Base-by-base conservation (phyloP, 2,329 filamentous ascomycete genomes). In the Aspergillus felis region DNA sequence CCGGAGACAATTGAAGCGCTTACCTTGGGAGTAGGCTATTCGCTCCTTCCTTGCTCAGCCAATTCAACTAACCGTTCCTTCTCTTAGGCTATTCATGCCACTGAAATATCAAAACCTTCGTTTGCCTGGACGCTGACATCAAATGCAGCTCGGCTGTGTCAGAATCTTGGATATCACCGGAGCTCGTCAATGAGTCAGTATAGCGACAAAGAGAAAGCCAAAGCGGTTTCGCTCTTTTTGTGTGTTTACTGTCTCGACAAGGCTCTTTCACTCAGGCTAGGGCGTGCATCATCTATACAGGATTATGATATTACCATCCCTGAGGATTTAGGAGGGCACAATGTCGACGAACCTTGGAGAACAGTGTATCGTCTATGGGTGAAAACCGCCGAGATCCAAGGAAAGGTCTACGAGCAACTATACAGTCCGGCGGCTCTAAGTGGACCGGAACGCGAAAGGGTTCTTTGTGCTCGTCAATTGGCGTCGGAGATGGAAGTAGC, bases 81-180 rank as follows among this genome's bases (percentile, higher is more conserved):
- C 44, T 24, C 24, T 14, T 17, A 87, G 83, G 79, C 83, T 4
- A 73, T 84, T n/a, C 84, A 87, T 63, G 81, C 85, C 12, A 80
- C 87, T 50, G 85, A 88, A 59, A 78, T 82, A 14, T 85, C 84
- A 3, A 83, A 84, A 42, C 84, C 85, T 0, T 84, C 84, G 0
- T 77, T 88, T 3, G 84, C 83, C n/a, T 87, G 85, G 81, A 82
- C 84, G n/a, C 74, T 88, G 20, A 82, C 81, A 25, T 82, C 81
- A 6, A 79, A 80, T 20, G 86, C 85, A 0, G 81, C 82, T 12
- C 79, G 83, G 53, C 76, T 89, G 53, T 87, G 84, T 61, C 84
- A 86, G 63, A 82, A 82, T 0, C 79, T 87, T 3, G 86, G 86
- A 3, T 87, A 84, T 58, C 86, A 88, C 66, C 64, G 69, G 47